phyloP scores from a whole-genome alignment of 768 basidiomycete species.

The Boletus insuetus region DNA sequence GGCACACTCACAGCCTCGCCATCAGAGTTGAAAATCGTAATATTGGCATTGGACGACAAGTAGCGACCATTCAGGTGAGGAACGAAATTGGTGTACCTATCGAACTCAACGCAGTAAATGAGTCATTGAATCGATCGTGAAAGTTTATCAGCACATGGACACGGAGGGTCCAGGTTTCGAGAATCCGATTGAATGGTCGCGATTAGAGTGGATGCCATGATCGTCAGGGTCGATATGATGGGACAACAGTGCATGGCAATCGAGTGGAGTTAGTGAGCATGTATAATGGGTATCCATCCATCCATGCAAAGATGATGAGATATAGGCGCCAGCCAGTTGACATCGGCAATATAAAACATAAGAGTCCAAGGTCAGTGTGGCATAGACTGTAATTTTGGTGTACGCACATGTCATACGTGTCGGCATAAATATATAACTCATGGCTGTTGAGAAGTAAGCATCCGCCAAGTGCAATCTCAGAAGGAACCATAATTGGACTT shows the following conservation, averaged over 20 bases:
- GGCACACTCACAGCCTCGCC: conserved; percentile 39
- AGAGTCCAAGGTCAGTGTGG: conserved; percentile 3
- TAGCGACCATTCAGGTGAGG: conserved; percentile 69
- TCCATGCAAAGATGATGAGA: neutral
- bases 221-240: conserved; percentile 4
- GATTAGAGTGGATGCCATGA: conserved; percentile 1
- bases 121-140: neutral
- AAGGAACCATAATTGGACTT: conserved; percentile 22
- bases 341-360: neutral
- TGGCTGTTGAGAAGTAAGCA: conserved; percentile 45
- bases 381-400: neutral
- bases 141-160: neutral
- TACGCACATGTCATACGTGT: conserved; percentile 62
- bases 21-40: conserved; percentile 55
- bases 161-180: neutral
- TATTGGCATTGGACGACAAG: conserved; percentile 83
- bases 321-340: neutral
- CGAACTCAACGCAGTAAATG: neutral
- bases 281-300: neutral
- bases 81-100: conserved; percentile 62
- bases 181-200: neutral
- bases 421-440: conserved; percentile 73
- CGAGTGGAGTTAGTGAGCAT: neutral
- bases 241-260: neutral
- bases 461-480: neutral